Conservation (phyloP, 345 rosid genomes). For the Euphorbia lathyris region DNA sequence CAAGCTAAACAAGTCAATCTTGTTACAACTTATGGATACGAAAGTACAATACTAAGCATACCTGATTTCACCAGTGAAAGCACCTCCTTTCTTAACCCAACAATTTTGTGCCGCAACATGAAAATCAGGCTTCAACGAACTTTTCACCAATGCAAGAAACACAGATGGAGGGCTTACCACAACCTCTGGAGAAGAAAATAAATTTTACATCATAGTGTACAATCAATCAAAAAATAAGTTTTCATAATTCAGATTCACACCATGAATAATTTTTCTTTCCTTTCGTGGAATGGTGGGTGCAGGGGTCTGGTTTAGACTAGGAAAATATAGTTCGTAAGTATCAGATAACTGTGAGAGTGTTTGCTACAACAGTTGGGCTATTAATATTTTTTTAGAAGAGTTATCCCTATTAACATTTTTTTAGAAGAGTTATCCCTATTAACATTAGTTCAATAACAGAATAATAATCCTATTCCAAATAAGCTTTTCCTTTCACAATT, state of each 20-base stretch:
- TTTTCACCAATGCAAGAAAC: constrained; percentile 70
- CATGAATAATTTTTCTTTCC: too few relatives aligned
- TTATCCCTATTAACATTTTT: too few relatives aligned
- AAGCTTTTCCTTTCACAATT: too few relatives aligned
- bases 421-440: too few relatives aligned
- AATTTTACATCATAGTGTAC: background rate
- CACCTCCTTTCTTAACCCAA: constrained; percentile 96
- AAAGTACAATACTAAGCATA: constrained; percentile 10
- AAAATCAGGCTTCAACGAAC: constrained; percentile 58
- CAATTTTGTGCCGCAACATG: constrained; percentile 92
- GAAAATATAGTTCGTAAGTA: background rate
- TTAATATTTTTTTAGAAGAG: too few relatives aligned
- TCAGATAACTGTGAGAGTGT: background rate
- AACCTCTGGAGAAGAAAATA: constrained; percentile 50
- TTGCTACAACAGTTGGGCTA: background rate
- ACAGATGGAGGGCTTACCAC: constrained; percentile 86
- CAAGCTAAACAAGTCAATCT: background rate
- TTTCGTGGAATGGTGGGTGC: background rate
- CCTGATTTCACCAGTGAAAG: constrained; percentile 96
- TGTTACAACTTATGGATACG: background rate
- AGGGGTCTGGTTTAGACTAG: background rate
- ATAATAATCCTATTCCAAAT: too few relatives aligned
- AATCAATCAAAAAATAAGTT: too few relatives aligned
- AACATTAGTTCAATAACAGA: too few relatives aligned
- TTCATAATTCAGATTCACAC: background rate